A percentile compares a stretch with the other conserved stretches of the same genome.
These are phyloP conservation scores for Cardiospermum halicacabum DNA, from an alignment of 345 rosid genomes.

Conservation along the genomic window DNA sequence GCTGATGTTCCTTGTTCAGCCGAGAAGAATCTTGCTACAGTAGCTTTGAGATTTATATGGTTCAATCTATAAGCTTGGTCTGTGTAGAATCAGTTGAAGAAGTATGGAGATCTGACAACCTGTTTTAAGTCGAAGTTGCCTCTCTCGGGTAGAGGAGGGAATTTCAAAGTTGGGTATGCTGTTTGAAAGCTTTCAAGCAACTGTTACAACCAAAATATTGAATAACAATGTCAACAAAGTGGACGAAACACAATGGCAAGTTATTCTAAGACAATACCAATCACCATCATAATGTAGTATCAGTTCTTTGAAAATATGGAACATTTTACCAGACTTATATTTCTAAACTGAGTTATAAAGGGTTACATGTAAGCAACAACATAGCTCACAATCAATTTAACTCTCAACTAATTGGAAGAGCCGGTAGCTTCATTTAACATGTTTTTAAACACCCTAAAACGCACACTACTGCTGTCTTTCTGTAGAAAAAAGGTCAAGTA, in stretches of 20 bases:
- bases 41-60: conserved; percentile 11
- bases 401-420: not conserved
- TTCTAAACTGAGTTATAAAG: not conserved
- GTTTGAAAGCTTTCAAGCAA: conserved; percentile 78
- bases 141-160: conserved; percentile 84
- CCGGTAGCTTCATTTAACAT: not conserved
- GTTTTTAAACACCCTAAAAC: not conserved
- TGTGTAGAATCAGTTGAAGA: conserved; percentile 66
- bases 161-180: conserved; percentile 56
- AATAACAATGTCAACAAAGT: conserved; percentile 11
- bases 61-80: not conserved
- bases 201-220: conserved; percentile 35
- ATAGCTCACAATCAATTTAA: not conserved
- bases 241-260: not conserved
- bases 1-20: not conserved
- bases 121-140: conserved; percentile 74
- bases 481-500: conserved; percentile 6
- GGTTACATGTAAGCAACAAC: not conserved
- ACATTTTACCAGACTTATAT: not conserved
- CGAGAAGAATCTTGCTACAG: conserved; percentile 6
- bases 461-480: not conserved
- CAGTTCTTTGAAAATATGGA: too few species aligned
- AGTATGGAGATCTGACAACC: conserved; percentile 77
- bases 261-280: not conserved
- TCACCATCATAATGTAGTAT: too few species aligned